Evolutionary conservation across 192 early-diverging fungal species (phyloP).

Genomic region (Coemansia sp.): DNA sequence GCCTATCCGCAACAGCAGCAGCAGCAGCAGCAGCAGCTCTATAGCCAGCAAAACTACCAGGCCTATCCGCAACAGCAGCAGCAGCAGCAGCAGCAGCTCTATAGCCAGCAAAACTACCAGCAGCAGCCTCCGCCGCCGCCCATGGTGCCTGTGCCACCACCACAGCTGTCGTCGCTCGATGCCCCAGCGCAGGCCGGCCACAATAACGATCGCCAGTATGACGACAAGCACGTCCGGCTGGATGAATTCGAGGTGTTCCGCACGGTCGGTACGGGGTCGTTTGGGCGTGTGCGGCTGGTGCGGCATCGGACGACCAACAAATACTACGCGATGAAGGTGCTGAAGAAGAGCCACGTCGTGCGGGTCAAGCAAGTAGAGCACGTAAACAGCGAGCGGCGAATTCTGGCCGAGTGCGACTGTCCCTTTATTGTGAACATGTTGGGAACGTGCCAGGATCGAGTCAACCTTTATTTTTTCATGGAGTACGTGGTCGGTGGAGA

Average conservation of each 20-base stretch:
- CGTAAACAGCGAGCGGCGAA: conserved; percentile 94
- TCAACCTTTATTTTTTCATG: conserved; percentile 91
- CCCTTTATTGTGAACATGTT: conserved; percentile 93
- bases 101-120: conserved; percentile 12
- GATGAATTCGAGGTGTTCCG: conserved; percentile 80
- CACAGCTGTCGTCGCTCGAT: background rate
- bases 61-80: conserved; percentile 7
- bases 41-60: conserved; percentile 3
- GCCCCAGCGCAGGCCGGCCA: background rate
- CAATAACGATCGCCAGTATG: conserved; percentile 21
- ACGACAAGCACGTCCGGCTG: conserved; percentile 58
- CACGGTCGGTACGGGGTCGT: conserved; percentile 94
- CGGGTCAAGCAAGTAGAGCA: conserved; percentile 96
- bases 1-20: conserved; percentile 7
- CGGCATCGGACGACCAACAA: conserved; percentile 72
- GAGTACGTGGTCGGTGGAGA: conserved; percentile 97
- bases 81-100: conserved; percentile 5
- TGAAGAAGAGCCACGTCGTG: conserved; percentile 92
- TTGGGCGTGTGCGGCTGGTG: conserved; percentile 94
- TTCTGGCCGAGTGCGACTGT: conserved; percentile 81
- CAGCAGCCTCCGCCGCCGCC: conserved; percentile 14
- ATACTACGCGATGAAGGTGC: conserved; percentile 96
- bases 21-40: background rate
- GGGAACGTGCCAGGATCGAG: conserved; percentile 90
- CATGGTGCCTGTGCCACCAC: background rate